These are phyloP conservation scores for Aspergillus funiculosus DNA, from an alignment of 495 filamentous ascomycete genomes.

Conservation along the genomic window DNA sequence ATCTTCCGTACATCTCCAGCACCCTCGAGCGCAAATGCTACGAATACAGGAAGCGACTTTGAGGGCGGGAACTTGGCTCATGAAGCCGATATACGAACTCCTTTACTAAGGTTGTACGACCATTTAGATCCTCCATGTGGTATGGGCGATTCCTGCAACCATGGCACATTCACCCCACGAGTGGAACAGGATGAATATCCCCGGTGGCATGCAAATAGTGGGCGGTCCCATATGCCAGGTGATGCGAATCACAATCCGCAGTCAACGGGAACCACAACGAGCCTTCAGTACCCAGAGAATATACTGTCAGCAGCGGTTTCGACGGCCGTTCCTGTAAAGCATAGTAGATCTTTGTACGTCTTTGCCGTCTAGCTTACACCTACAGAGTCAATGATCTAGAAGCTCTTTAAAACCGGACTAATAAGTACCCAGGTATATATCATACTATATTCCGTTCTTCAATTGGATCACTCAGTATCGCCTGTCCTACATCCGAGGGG, in stretches of 20 bases:
- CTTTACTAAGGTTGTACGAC: slow-evolving; percentile 38
- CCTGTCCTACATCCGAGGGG: slow-evolving; percentile 74
- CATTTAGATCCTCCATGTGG: slow-evolving; percentile 33
- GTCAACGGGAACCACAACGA: slow-evolving; percentile 16
- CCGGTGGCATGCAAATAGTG: slow-evolving; percentile 28
- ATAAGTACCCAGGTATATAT: slow-evolving; percentile 61
- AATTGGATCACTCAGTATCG: slow-evolving; percentile 84
- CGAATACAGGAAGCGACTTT: slow-evolving; percentile 10
- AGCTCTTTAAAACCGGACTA: background rate
- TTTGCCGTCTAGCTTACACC: background rate
- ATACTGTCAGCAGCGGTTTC: slow-evolving; percentile 31
- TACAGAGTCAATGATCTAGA: background rate
- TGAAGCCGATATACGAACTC: slow-evolving; percentile 29
- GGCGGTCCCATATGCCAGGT: background rate
- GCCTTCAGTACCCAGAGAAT: slow-evolving; percentile 29
- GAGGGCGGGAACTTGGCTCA: background rate
- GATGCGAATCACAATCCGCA: slow-evolving; percentile 12
- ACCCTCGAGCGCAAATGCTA: background rate
- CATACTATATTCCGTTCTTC: slow-evolving; percentile 87
- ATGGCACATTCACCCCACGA: slow-evolving; percentile 77
- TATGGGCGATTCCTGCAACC: slow-evolving; percentile 50
- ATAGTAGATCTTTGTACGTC: slow-evolving; percentile 34
- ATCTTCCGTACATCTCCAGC: slow-evolving; percentile 27
- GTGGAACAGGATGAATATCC: slow-evolving; percentile 45
- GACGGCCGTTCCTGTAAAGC: slow-evolving; percentile 25